Base-by-base conservation (phyloP, 768 basidiomycete genomes). In the Mycena venus region DNA sequence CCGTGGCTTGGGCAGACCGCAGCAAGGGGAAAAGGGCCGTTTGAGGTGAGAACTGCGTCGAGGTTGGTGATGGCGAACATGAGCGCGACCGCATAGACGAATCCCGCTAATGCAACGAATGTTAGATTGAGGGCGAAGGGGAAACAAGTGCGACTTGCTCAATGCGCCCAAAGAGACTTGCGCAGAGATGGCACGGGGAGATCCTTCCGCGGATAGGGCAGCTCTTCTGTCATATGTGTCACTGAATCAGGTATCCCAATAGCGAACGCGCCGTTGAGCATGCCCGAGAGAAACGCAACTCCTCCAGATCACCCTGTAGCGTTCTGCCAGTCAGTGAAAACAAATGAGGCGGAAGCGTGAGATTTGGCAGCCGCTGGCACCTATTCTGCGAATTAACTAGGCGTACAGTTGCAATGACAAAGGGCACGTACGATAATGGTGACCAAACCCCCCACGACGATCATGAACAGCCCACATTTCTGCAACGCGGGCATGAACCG, bases 171-270 rank as follows among this genome's bases (percentile, higher is more conserved):
- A 38, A 38, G 8, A 7, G 14, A 38, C 14, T 14, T 38, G 36
- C 14, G 36, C 36, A 38, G 36, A 7, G 36, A 38, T 38, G 36
- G 36, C 36, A 7, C 36, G 36, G 36, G 36, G 12, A 72, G 36
- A 55, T 72, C 70, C 29, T 34, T 53, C 51, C 55, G 53, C 31
- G 70, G 70, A 58, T 65, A 47, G 11, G 70, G 70, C 15, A 72
- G 62, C 61, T 72, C 70, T 44, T 72, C 70, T 10, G 70, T 63
- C n/a, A 72, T 72, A 38, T 72, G 70, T 17, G 70, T 58, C 12
- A 72, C 58, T 12, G 70, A 63, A 36, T 72, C 70, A 12, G 70
- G 70, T n/a, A 63, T 72, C 40, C 70, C 70, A 29, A 72, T 72
- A 14, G 70, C 38, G 38, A 65, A 72, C 21, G 70, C 70, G 27